Conservation (phyloP, 257 asterid species). For the Schizonepeta tenuifolia region DNA sequence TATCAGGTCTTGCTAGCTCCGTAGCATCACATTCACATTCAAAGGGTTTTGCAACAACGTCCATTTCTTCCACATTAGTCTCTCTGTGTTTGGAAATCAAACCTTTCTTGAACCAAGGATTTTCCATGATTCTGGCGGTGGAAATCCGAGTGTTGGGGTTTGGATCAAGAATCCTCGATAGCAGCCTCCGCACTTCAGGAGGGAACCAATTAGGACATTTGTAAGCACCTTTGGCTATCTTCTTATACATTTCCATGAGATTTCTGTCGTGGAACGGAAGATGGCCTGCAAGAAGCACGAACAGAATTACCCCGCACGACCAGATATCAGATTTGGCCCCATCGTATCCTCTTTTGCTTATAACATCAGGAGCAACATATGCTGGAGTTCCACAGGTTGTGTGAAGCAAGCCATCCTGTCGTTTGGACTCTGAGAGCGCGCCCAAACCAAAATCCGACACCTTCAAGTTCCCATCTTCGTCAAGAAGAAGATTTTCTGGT, state of each 20-base stretch:
- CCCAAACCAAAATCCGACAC: slow-evolving; percentile 84
- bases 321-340: slow-evolving; percentile 79
- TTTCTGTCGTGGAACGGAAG: slow-evolving; percentile 69
- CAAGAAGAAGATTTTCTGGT: slow-evolving; percentile 74
- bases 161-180: slow-evolving; percentile 69
- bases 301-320: slow-evolving; percentile 84
- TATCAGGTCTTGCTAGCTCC: slow-evolving; percentile 42
- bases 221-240: slow-evolving; percentile 54
- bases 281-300: slow-evolving; percentile 67
- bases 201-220: slow-evolving; percentile 76
- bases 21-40: slow-evolving; percentile 14
- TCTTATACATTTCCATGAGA: slow-evolving; percentile 70
- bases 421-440: slow-evolving; percentile 56
- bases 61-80: slow-evolving; percentile 24
- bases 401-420: slow-evolving; percentile 77
- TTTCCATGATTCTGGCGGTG: slow-evolving; percentile 57
- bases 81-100: slow-evolving; percentile 25
- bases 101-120: slow-evolving; percentile 69
- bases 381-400: slow-evolving; percentile 90
- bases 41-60: slow-evolving; percentile 10
- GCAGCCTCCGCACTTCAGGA: slow-evolving; percentile 51
- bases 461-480: slow-evolving; percentile 67
- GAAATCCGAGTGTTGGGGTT: slow-evolving; percentile 66
- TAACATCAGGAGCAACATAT: slow-evolving; percentile 81
- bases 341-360: slow-evolving; percentile 64